These are phyloP conservation scores for Keithomyces neogunnii DNA, from an alignment of 2,329 filamentous ascomycete genomes.

Conservation along the genomic window DNA sequence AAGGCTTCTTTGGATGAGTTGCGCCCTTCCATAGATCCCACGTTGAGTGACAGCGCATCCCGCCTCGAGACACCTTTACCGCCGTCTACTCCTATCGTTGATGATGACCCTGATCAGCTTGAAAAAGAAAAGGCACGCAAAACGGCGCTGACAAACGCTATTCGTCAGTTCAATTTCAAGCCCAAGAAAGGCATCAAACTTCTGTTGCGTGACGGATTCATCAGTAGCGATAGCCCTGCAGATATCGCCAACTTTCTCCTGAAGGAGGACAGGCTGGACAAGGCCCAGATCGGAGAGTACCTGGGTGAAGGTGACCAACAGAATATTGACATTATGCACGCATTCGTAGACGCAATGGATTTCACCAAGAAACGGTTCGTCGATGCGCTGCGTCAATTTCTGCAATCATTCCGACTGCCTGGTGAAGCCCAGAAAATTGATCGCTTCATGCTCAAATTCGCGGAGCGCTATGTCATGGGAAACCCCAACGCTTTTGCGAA, in stretches of 20 bases:
- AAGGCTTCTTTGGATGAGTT: slow-evolving; percentile 38
- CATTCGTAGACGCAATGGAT: slow-evolving; percentile 93
- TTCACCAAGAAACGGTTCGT: slow-evolving; percentile 89
- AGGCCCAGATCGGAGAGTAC: slow-evolving; percentile 87
- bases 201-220: slow-evolving; percentile 78
- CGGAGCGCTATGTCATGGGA: slow-evolving; percentile 86
- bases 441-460: slow-evolving; percentile 98
- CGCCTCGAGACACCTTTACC: slow-evolving; percentile 48
- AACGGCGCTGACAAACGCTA: slow-evolving; percentile 81
- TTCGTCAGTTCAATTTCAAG: slow-evolving; percentile 95
- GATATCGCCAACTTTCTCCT: slow-evolving; percentile 82
- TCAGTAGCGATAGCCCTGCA: slow-evolving; percentile 64
- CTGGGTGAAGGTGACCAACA: slow-evolving; percentile 87
- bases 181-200: slow-evolving; percentile 88
- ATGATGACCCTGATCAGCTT: slow-evolving; percentile 90
- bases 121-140: slow-evolving; percentile 93
- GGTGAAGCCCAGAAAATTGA: slow-evolving; percentile 98
- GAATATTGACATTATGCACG: slow-evolving; percentile 97
- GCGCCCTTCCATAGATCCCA: slow-evolving; percentile 61
- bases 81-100: slow-evolving; percentile 60
- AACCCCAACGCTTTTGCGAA: slow-evolving; percentile 98
- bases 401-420: slow-evolving; percentile 89
- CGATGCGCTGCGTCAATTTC: slow-evolving; percentile 80
- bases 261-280: slow-evolving; percentile 77
- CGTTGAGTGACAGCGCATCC: slow-evolving; percentile 50